These are phyloP conservation scores for Raddia guianensis DNA, from an alignment of 176 grass and related monocot genomes.

Conservation along the genomic window DNA sequence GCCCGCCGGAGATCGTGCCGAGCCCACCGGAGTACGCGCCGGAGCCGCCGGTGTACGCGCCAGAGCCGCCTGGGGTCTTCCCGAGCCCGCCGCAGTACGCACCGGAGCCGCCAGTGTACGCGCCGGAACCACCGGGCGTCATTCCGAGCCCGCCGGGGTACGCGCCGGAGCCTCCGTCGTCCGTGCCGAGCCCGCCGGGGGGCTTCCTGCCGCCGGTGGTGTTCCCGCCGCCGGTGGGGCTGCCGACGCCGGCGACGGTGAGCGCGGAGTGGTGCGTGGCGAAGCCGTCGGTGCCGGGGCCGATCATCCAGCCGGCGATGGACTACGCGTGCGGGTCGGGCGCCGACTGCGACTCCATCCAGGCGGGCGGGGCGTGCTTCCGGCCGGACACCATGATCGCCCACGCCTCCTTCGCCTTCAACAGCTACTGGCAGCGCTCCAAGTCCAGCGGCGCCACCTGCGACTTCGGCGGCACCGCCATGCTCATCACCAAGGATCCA, in stretches of 20 bases:
- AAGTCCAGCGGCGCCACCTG: constrained; percentile 84
- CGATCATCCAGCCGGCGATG: constrained; percentile 84
- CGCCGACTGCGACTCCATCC: constrained; percentile 74
- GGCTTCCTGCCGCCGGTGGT: constrained; percentile 75
- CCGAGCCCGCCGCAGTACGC: constrained; percentile 26
- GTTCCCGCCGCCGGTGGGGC: constrained; percentile 52
- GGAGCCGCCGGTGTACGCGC: constrained; percentile 13
- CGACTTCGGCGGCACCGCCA: constrained; percentile 85
- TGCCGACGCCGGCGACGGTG: constrained; percentile 25
- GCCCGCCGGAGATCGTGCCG: constrained; percentile 11
- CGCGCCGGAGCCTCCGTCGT: constrained; percentile 26
- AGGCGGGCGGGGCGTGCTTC: constrained; percentile 58
- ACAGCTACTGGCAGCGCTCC: constrained; percentile 82
- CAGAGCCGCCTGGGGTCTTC: constrained; percentile 22
- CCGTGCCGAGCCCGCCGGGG: constrained; percentile 7
- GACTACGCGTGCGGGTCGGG: constrained; percentile 81
- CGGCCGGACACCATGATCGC: constrained; percentile 66
- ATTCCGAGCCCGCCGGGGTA: constrained; percentile 34
- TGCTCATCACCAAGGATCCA: constrained; percentile 89
- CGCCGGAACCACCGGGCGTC: constrained; percentile 37
- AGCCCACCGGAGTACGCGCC: constrained; percentile 22
- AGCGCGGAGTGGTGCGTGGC: constrained; percentile 68
- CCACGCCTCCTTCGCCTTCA: constrained; percentile 91
- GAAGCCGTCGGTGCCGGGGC: constrained; percentile 74
- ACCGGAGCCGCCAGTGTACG: not conserved